phyloP scores from a whole-genome alignment of 2,329 filamentous ascomycete species.

The Neocucurbitaria cava region DNA sequence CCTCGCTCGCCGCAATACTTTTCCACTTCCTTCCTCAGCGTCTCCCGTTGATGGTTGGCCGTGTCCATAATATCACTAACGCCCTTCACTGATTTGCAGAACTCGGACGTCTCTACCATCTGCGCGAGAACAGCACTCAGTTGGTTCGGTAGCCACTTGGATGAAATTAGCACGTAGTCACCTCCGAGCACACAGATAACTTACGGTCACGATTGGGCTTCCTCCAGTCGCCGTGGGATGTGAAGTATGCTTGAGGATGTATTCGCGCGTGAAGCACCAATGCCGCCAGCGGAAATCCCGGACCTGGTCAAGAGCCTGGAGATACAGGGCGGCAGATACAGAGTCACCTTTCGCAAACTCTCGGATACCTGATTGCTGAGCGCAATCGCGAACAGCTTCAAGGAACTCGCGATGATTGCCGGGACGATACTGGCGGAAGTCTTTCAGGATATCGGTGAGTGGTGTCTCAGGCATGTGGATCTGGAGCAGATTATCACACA shows the following conservation, averaged over 20 bases:
- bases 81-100: constrained; percentile 54
- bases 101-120: constrained; percentile 67
- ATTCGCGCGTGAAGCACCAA: constrained; percentile 86
- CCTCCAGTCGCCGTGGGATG: constrained; percentile 83
- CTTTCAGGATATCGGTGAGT: constrained; percentile 83
- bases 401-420: constrained; percentile 89
- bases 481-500: constrained; percentile 86
- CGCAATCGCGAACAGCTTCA: constrained; percentile 67
- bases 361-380: constrained; percentile 62
- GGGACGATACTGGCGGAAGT: constrained; percentile 89
- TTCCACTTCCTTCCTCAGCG: constrained; percentile 73
- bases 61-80: constrained; percentile 72
- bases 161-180: constrained; percentile 10
- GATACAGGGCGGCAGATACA: constrained; percentile 56
- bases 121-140: constrained; percentile 74
- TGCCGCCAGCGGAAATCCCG: constrained; percentile 84
- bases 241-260: constrained; percentile 78
- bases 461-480: constrained; percentile 89
- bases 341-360: constrained; percentile 71
- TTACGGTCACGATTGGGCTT: constrained; percentile 76
- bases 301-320: constrained; percentile 71
- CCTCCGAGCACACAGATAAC: constrained; percentile 10
- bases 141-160: constrained; percentile 79
- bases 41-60: constrained; percentile 68
- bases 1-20: constrained; percentile 74